phyloP scores from a whole-genome alignment of 495 filamentous ascomycete genomes.

The Annulohypoxylon maeteangense region DNA sequence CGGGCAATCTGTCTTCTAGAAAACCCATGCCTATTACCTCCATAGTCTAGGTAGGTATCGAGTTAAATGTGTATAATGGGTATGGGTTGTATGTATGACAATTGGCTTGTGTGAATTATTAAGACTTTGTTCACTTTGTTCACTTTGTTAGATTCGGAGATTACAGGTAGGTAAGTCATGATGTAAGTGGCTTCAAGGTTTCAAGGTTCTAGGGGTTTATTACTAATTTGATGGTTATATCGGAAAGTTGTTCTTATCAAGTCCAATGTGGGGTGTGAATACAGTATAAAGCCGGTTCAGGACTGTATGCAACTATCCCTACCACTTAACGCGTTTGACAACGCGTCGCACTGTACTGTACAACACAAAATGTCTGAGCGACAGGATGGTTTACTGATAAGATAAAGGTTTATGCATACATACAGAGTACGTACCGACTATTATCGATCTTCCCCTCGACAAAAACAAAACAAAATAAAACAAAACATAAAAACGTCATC shows the following conservation, averaged over 20 bases:
- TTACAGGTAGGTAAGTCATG: no score
- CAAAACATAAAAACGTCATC: background rate
- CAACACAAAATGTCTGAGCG: background rate
- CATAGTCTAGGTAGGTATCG: no score
- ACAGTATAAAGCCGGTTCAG: background rate
- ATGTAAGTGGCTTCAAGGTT: no score
- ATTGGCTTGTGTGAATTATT: no score
- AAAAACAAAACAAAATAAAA: slow-evolving; percentile 23
- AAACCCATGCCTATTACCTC: background rate
- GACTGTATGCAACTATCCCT: background rate
- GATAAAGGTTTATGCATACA: background rate
- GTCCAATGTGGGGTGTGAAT: background rate
- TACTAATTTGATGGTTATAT: no score
- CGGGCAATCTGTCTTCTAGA: background rate
- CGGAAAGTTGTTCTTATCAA: background rate
- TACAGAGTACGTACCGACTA: background rate
- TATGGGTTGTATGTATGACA: no score
- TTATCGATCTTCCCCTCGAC: slow-evolving; percentile 1
- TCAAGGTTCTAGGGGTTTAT: no score
- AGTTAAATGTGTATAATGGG: no score
- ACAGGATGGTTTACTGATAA: slow-evolving; percentile 13
- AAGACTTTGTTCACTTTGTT: no score
- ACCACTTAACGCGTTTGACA: background rate
- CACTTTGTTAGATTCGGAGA: no score
- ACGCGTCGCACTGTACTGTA: background rate